These are phyloP conservation scores for Exophiala xenobiotica DNA, from an alignment of 2,329 filamentous ascomycete species.

Conservation along the genomic window DNA sequence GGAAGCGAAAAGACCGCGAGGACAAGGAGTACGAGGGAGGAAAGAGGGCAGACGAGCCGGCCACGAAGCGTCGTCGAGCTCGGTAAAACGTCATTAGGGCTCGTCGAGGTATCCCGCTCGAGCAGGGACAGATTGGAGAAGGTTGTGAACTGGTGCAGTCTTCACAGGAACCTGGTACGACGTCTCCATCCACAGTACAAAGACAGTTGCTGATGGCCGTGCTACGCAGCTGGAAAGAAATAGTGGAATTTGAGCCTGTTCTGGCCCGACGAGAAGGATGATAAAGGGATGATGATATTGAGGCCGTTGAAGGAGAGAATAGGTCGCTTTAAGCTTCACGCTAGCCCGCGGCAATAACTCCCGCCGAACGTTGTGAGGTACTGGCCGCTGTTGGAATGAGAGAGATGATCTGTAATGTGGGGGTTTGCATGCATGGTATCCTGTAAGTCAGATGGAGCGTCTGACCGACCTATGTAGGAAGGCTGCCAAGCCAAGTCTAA, in stretches of 20 bases:
- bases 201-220: conserved; percentile 1
- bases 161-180: conserved; percentile 7
- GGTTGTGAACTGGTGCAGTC: conserved; percentile 7
- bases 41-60: conserved; percentile 8
- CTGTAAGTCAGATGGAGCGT: too few relatives aligned
- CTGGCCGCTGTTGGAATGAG: too few relatives aligned
- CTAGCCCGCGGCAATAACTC: neutral
- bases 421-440: too few relatives aligned
- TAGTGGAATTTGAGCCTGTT: too few relatives aligned
- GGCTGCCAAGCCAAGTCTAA: too few relatives aligned
- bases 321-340: conserved; percentile 8
- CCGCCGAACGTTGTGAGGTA: too few relatives aligned
- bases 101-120: conserved; percentile 9
- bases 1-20: conserved; percentile 14
- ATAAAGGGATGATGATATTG: conserved; percentile 2
- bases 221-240: conserved; percentile 1
- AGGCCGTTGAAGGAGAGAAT: conserved; percentile 2
- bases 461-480: too few relatives aligned
- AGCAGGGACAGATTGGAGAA: conserved; percentile 6
- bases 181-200: conserved; percentile 1
- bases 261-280: too few relatives aligned
- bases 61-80: conserved; percentile 10
- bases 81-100: conserved; percentile 4
- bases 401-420: too few relatives aligned
- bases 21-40: conserved; percentile 7